Conservation (phyloP, 805 yeast species). For the Diddensiella santjacobensis region DNA sequence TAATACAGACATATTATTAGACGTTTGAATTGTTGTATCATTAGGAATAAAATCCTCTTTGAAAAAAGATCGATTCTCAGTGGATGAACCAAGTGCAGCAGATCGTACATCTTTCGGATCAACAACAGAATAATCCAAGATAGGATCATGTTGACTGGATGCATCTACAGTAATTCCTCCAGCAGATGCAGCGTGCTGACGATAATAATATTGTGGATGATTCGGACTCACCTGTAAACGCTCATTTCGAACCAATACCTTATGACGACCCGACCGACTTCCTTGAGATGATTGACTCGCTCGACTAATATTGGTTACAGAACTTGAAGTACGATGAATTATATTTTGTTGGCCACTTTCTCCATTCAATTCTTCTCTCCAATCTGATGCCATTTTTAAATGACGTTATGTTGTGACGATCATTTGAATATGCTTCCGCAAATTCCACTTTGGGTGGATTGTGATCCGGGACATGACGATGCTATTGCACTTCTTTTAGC, state of each 20-base stretch:
- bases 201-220: conserved; percentile 63
- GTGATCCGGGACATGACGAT: conserved; percentile 93
- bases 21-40: background rate
- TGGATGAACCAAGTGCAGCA: background rate
- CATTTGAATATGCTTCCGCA: background rate
- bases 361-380: background rate
- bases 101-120: conserved; percentile 41
- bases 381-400: background rate
- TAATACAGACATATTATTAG: too few species aligned
- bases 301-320: background rate
- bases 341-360: background rate
- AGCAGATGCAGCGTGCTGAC: conserved; percentile 55
- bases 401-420: background rate
- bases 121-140: conserved; percentile 24
- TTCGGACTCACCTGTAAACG: conserved; percentile 39
- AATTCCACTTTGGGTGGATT: conserved; percentile 77
- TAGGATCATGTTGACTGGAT: conserved; percentile 53
- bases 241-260: conserved; percentile 3
- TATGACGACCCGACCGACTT: conserved; percentile 2
- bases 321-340: background rate
- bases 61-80: conserved; percentile 4
- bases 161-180: conserved; percentile 55
- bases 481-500: conserved; percentile 69
- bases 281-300: conserved; percentile 2
- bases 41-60: background rate